Base-by-base conservation (phyloP, 2,329 filamentous ascomycete species). In the Bisporella sp. region DNA sequence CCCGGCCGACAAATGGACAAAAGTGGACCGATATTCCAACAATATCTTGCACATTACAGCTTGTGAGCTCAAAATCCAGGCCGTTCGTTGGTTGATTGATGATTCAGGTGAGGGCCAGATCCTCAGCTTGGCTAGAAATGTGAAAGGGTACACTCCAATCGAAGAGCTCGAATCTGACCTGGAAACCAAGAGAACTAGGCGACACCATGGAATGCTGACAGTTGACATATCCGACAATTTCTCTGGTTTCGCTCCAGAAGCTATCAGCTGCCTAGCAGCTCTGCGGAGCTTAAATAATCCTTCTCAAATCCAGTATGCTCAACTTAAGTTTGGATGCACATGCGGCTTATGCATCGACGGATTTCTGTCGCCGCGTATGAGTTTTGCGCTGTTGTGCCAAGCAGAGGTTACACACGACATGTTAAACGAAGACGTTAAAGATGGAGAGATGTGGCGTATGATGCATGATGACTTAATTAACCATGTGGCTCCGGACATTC, bases 311-410 rank as follows among this genome's bases (percentile, higher is more conserved):
- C 55, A 62, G 43, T 47, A 55, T 5, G 48, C 54, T 50, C 64
- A 60, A 43, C 50, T 69, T 39, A 63, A 58, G 49, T 67, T 59
- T 47, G 66, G 68, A 9, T 71, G 69, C 53, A 71, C 64, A 32
- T 71, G 68, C 54, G 66, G 67, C 31, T 48, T 64, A 52, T 69
- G 68, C 54, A 49, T 66, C 12, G 57, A 53, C 32, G 68, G 68
- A 3, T 68, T 71, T 55, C 47, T 71, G 37, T 71, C 67, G 44
- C 64, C 66, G 12, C 63, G 66, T 42, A 70, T 69, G 66, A 62
- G 53, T n/a, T 49, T 51, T 40, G 60, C 59, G 32, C 59, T 71
- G 21, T 12, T 59, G 4, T 58, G 39, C 48, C 54, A 65, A 45
- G 65, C 63, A 5, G 58, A 66, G 47, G 43, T 50, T 5, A 47